These are phyloP conservation scores for Clavispora santaluciae DNA, from an alignment of 805 yeast genomes.

Conservation along the genomic window DNA sequence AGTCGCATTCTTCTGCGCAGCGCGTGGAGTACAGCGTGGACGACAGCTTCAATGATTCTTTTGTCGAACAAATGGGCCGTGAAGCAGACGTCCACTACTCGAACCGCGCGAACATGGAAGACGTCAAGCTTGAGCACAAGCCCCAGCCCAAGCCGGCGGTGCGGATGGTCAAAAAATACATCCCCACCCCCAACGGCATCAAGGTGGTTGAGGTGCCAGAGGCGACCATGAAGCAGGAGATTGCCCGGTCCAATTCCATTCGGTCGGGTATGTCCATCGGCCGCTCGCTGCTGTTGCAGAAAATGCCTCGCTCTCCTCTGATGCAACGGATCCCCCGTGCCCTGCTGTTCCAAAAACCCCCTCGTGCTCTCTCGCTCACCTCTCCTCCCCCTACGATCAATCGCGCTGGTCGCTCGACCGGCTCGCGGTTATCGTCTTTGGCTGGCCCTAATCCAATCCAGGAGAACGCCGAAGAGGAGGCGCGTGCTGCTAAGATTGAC, in stretches of 20 bases:
- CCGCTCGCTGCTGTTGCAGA: conserved; percentile 17
- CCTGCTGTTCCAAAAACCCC: background rate
- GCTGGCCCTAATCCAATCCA: conserved; percentile 12
- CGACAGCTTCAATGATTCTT: conserved; percentile 29
- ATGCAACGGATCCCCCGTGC: conserved; percentile 1
- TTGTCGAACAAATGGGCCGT: conserved; percentile 24
- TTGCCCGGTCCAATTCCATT: conserved; percentile 37
- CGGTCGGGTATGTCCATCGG: conserved; percentile 26
- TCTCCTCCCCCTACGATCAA: background rate
- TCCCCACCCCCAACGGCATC: conserved; percentile 71
- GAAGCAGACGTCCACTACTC: conserved; percentile 21
- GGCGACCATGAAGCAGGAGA: conserved; percentile 33
- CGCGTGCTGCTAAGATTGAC: conserved; percentile 7
- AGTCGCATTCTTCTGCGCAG: background rate
- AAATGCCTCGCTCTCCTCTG: conserved; percentile 7
- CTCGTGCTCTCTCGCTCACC: background rate
- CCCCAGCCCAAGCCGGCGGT: conserved; percentile 12
- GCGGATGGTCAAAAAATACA: conserved; percentile 59
- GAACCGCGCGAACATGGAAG: conserved; percentile 32
- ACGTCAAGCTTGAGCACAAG: conserved; percentile 26
- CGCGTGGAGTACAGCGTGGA: conserved; percentile 19
- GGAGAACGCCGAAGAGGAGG: conserved; percentile 13
- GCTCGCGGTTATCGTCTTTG: conserved; percentile 13
- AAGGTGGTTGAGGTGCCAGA: conserved; percentile 66
- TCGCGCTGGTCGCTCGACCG: conserved; percentile 1